Conservation (phyloP, 225 moss, liverwort and hornwort species). For the Physcomitrium patens region DNA sequence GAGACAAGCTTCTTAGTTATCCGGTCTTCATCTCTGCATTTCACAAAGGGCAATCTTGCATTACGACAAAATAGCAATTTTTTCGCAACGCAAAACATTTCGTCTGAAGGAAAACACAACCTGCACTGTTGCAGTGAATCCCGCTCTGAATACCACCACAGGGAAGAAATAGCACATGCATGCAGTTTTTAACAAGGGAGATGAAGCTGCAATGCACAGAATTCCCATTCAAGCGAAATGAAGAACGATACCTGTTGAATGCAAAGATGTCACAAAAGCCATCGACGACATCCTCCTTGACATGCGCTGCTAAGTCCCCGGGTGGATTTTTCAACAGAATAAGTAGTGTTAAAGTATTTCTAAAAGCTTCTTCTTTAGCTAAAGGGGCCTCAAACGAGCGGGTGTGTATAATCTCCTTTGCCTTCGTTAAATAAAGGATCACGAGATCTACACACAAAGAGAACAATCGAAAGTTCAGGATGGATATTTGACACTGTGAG, state of each 20-base stretch:
- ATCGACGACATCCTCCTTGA: slow-evolving; percentile 65
- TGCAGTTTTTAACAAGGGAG: slow-evolving; percentile 8
- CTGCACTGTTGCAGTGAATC: not conserved
- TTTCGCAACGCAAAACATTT: slow-evolving; percentile 7
- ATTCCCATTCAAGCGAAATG: slow-evolving; percentile 1
- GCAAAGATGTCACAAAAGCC: slow-evolving; percentile 80
- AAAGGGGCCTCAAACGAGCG: slow-evolving; percentile 52
- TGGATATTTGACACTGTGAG: not conserved
- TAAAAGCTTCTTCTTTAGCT: slow-evolving; percentile 87
- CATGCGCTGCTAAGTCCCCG: slow-evolving; percentile 73
- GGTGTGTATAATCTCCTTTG: slow-evolving; percentile 63
- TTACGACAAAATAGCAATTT: slow-evolving; percentile 2
- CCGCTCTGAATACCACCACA: not conserved
- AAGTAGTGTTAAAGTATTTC: slow-evolving; percentile 75
- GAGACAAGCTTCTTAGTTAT: slow-evolving; percentile 91
- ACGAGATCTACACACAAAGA: slow-evolving; percentile 71
- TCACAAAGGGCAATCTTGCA: slow-evolving; percentile 18
- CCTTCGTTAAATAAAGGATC: slow-evolving; percentile 75
- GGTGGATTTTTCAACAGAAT: slow-evolving; percentile 82
- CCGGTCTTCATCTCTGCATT: slow-evolving; percentile 88
- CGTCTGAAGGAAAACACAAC: slow-evolving; percentile 9
- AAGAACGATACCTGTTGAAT: slow-evolving; percentile 55
- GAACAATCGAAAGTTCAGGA: slow-evolving; percentile 14
- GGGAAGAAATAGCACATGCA: not conserved
- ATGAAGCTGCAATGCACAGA: slow-evolving; percentile 11